Conservation (phyloP, 73 alveolate species). For the Paramecium primaurelia region DNA sequence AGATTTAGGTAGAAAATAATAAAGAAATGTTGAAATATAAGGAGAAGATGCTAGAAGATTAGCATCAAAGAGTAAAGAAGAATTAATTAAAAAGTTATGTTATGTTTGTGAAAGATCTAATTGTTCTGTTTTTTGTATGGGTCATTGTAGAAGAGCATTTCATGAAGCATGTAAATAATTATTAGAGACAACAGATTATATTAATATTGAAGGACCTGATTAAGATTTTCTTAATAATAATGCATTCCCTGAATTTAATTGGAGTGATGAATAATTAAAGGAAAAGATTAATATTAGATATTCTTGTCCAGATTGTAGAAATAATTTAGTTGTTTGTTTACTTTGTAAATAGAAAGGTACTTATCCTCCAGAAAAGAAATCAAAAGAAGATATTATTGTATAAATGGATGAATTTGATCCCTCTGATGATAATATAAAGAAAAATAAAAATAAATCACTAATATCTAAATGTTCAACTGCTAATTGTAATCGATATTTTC, state of each 20-base stretch:
- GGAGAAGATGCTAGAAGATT: constrained; percentile 64
- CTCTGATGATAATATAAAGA: background rate
- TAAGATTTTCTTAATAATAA: constrained; percentile 31
- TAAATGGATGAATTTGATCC: constrained; percentile 13
- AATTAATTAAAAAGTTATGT: constrained; percentile 65
- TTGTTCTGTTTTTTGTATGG: constrained; percentile 63
- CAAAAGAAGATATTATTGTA: background rate
- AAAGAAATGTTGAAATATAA: constrained; percentile 46
- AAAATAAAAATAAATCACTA: background rate
- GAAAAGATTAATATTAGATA: constrained; percentile 54
- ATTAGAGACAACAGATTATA: constrained; percentile 57
- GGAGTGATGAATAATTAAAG: constrained; percentile 58
- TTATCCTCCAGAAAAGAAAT: constrained; percentile 31
- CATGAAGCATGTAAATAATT: constrained; percentile 75
- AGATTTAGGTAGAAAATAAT: constrained; percentile 27
- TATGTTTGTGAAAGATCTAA: constrained; percentile 70
- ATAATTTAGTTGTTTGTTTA: constrained; percentile 70
- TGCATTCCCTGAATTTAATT: constrained; percentile 53
- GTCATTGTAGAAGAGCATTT: constrained; percentile 81
- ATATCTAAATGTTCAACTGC: constrained; percentile 59
- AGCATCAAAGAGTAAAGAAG: constrained; percentile 64
- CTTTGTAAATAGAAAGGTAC: constrained; percentile 69
- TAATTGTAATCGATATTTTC: constrained; percentile 54
- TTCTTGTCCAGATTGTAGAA: constrained; percentile 77
- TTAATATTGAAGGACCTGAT: constrained; percentile 51